phyloP scores from a whole-genome alignment of 495 filamentous ascomycete species.

The Penicillium turbatum region DNA sequence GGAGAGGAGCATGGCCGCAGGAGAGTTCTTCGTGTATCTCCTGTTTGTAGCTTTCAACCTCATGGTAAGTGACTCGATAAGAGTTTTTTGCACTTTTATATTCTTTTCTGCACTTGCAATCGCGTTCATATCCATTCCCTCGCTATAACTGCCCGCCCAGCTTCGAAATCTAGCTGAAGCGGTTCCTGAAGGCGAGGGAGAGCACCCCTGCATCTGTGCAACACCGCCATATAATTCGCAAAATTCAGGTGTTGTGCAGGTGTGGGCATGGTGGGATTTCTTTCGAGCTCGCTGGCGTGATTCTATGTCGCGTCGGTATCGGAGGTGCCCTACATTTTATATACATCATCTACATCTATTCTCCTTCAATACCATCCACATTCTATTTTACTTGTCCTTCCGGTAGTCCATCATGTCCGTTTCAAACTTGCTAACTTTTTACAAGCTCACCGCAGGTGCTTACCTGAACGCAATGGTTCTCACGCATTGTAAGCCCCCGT shows the following conservation, averaged over 20 bases:
- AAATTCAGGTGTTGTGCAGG: constrained; percentile 63
- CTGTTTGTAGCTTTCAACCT: constrained; percentile 56
- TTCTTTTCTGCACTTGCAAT: constrained; percentile 11
- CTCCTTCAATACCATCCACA: constrained; percentile 23
- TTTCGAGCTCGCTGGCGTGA: constrained; percentile 76
- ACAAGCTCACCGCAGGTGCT: constrained; percentile 47
- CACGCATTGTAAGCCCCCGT: constrained; percentile 45
- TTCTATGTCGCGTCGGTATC: constrained; percentile 63
- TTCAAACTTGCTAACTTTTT: constrained; percentile 21
- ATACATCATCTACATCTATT: constrained; percentile 19
- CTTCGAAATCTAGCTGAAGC: constrained; percentile 65
- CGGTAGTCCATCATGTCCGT: constrained; percentile 18
- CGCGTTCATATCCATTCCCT: constrained; percentile 46
- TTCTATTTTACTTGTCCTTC: constrained; percentile 9
- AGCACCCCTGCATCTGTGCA: constrained; percentile 77
- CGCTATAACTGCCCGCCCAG: constrained; percentile 97
- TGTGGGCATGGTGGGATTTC: constrained; percentile 87
- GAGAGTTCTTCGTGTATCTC: constrained; percentile 65
- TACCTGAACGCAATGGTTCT: constrained; percentile 51
- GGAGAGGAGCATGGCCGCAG: constrained; percentile 59
- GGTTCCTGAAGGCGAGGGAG: constrained; percentile 99
- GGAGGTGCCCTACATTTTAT: constrained; percentile 81
- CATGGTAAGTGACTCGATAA: constrained; percentile 52
- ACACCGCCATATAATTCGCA: constrained; percentile 70
- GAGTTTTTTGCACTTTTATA: constrained; percentile 14